Percentiles rank a stretch among this genome's conserved stretches.
Conservation (phyloP, 495 filamentous ascomycete genomes). For the Parachaetomium inaequale region DNA sequence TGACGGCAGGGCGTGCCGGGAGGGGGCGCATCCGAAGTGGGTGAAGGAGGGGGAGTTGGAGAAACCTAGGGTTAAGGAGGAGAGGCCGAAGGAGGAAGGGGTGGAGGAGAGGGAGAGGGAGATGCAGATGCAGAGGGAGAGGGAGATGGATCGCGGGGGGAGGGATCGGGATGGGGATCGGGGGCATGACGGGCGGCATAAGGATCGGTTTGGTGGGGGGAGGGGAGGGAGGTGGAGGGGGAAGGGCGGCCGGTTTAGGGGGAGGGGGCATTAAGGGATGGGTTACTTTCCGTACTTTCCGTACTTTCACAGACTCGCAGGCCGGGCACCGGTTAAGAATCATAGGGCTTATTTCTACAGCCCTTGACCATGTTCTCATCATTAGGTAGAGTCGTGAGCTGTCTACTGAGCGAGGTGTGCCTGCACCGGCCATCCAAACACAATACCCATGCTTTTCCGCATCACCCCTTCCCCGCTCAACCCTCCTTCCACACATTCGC, state of each 20-base stretch:
- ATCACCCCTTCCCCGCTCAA: background rate
- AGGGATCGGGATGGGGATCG: slow-evolving; percentile 29
- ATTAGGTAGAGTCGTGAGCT: slow-evolving; percentile 12
- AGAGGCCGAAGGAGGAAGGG: slow-evolving; percentile 41
- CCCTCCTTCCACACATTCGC: slow-evolving; percentile 41
- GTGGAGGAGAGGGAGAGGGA: slow-evolving; percentile 14
- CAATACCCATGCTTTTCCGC: background rate
- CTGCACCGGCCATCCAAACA: slow-evolving; percentile 8
- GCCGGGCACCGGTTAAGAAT: background rate
- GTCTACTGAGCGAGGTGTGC: slow-evolving; percentile 10
- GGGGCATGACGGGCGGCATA: slow-evolving; percentile 28
- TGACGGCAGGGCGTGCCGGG: slow-evolving; percentile 65
- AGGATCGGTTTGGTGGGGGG: slow-evolving; percentile 37
- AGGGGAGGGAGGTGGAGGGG: slow-evolving; percentile 35
- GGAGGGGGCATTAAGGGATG: slow-evolving; percentile 17
- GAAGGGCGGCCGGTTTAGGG: slow-evolving; percentile 30
- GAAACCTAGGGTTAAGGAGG: slow-evolving; percentile 62
- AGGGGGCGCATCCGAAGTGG: slow-evolving; percentile 80
- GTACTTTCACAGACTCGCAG: too few relatives aligned
- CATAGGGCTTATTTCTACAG: background rate
- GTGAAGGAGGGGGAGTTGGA: slow-evolving; percentile 58
- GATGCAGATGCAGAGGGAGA: slow-evolving; percentile 16
- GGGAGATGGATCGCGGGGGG: slow-evolving; percentile 15
- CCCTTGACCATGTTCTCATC: background rate
- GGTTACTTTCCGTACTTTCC: background rate